Evolutionary conservation across 495 filamentous ascomycete species (phyloP).

Genomic region (Entonaema liquescens): DNA sequence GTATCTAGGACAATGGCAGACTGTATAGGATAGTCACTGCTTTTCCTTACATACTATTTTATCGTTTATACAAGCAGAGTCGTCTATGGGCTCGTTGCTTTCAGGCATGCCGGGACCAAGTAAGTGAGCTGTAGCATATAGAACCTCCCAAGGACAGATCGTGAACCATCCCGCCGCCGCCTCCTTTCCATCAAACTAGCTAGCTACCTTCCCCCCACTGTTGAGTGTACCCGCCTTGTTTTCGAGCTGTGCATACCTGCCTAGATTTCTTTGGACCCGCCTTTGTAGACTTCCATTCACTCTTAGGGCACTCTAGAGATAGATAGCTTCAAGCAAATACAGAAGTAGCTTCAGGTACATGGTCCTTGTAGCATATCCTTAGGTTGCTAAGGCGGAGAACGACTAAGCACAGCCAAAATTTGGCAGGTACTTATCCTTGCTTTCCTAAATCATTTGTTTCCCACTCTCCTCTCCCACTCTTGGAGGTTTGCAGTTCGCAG

Average conservation of each 20-base stretch:
- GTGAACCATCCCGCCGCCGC: background rate
- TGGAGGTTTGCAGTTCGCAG: background rate
- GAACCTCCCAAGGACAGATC: background rate
- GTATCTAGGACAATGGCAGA: background rate
- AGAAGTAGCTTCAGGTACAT: background rate
- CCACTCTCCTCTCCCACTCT: background rate
- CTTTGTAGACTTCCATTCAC: background rate
- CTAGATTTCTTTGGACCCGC: background rate
- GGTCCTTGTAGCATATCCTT: background rate
- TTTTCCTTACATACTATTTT: background rate
- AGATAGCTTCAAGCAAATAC: background rate
- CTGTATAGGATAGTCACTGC: background rate
- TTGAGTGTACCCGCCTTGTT: background rate
- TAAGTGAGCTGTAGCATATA: background rate
- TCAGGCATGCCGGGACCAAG: background rate
- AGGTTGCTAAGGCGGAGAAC: background rate
- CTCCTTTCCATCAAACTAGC: no score
- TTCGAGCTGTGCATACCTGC: background rate
- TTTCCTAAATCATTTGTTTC: background rate
- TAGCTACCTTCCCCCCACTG: no score
- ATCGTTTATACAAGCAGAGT: background rate
- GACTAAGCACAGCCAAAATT: slow-evolving; percentile 1
- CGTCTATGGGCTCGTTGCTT: background rate
- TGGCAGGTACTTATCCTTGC: background rate
- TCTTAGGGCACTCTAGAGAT: background rate